Percentiles rank a stretch among this genome's conserved stretches.
These are phyloP conservation scores for Boletus sp. DNA, from an alignment of 768 basidiomycete genomes.

Conservation along the genomic window DNA sequence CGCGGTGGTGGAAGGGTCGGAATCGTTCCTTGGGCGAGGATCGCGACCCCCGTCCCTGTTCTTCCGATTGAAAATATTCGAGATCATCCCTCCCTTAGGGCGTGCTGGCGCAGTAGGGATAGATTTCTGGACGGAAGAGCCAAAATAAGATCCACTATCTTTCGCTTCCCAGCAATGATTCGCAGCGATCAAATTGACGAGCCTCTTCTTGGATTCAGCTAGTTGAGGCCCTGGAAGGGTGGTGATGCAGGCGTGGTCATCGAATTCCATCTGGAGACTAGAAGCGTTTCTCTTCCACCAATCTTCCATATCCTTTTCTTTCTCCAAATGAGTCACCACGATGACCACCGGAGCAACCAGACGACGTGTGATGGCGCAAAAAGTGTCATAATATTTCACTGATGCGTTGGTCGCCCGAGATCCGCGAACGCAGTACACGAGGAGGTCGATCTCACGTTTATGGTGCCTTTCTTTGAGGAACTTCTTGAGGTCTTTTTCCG, in stretches of 20 bases:
- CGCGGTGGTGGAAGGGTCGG: not conserved
- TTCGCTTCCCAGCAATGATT: constrained; percentile 7
- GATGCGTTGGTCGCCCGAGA: constrained; percentile 31
- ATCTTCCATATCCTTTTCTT: constrained; percentile 21
- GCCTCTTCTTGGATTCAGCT: constrained; percentile 14
- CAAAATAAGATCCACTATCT: constrained; percentile 10
- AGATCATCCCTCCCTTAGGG: not conserved
- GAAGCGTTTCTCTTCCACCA: constrained; percentile 34
- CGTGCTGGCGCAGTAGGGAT: not conserved
- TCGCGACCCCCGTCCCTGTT: not conserved
- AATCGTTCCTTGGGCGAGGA: not conserved
- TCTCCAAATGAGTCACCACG: constrained; percentile 36
- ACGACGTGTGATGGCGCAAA: constrained; percentile 36
- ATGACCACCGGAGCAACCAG: constrained; percentile 36
- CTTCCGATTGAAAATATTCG: not conserved
- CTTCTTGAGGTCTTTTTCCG: constrained; percentile 20
- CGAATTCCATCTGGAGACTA: constrained; percentile 33
- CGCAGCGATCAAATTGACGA: constrained; percentile 13
- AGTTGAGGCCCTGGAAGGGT: constrained; percentile 11
- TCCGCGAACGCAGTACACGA: constrained; percentile 38
- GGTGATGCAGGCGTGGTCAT: constrained; percentile 42
- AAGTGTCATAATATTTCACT: constrained; percentile 33
- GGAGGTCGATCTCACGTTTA: constrained; percentile 35
- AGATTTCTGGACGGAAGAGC: not conserved
- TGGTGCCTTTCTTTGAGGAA: constrained; percentile 21